These are phyloP conservation scores for Phytophthora fragariae DNA, from an alignment of 352 stramenopile species.

Conservation along the genomic window DNA sequence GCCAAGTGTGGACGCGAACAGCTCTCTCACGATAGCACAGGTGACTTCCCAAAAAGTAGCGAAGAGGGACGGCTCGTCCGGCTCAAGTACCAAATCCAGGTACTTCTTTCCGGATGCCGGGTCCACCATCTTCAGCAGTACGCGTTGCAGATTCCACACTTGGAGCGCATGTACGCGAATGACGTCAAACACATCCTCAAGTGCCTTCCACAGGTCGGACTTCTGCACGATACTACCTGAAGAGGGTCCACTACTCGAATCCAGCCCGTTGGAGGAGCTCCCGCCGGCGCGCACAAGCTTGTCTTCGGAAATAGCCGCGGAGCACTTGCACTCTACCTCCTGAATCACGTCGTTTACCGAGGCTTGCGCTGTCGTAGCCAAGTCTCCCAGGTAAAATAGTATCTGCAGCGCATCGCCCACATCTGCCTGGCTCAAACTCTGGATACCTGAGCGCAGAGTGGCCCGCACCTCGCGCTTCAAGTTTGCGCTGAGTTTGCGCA, in stretches of 20 bases:
- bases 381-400: conserved; percentile 75
- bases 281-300: conserved; percentile 50
- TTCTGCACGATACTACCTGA: conserved; percentile 53
- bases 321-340: conserved; percentile 76
- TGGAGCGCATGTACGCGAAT: conserved; percentile 74
- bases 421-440: conserved; percentile 69
- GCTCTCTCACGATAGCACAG: conserved; percentile 76
- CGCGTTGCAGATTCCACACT: conserved; percentile 90
- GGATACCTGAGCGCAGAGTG: conserved; percentile 56
- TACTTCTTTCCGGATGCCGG: conserved; percentile 55
- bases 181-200: conserved; percentile 81
- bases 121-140: conserved; percentile 83
- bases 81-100: conserved; percentile 73
- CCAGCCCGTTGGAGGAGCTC: conserved; percentile 23
- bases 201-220: conserved; percentile 80
- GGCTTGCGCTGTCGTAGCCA: conserved; percentile 71
- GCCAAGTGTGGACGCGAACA: conserved; percentile 66
- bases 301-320: conserved; percentile 64
- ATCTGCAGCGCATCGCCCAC: conserved; percentile 83
- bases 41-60: conserved; percentile 89
- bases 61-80: conserved; percentile 83
- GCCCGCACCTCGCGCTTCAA: conserved; percentile 67
- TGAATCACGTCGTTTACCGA: conserved; percentile 87
- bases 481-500: conserved; percentile 50
- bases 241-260: conserved; percentile 42